Evolutionary conservation across 2,329 filamentous ascomycete genomes (phyloP), one percentile per base, ranked within the genome.

Genomic region (Neospermospora avenae): DNA sequence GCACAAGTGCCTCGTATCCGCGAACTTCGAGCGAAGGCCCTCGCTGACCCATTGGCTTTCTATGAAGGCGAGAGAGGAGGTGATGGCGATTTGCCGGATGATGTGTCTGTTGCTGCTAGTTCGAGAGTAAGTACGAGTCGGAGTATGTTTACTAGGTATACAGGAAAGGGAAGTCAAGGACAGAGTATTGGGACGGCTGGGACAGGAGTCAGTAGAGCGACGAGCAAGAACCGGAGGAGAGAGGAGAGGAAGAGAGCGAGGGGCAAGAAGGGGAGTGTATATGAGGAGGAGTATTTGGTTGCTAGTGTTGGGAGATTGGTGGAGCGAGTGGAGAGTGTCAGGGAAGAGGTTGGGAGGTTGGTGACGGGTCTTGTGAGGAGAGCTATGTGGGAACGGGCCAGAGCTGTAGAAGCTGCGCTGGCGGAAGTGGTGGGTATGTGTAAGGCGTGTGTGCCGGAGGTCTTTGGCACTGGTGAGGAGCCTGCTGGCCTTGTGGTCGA

Each of bases 281-380:
- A 99, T 74, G 95, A 99, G 74, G 93, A 98, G 72, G 95, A 98
- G 75, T 99, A 99, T 74, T 83, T 99, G 4, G 87, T 96, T 60
- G 95, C 93, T 73, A 93, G 88, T 67, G 86, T 98, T 37, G 84
- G 88, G 13, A 81, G 95, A 24, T 80, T 99, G 35, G 84, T 96
- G 14, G 91, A 96, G 73, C 82, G 93, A 37, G 85, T 96, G 22
- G 91, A 93, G 73, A 80, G 80, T 22, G 82, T 88, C 2, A 82
- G 86, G 54, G 81, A 84, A 0, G 95, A 99, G 73, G 84, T 91
- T 0, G 82, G 85, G 70, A 77, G 86, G 16, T 80, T 98, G 7
- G 83, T 96, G 0, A 86, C 89, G 65, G 92, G 89, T 0, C 77
- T 98, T 60, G 80, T 92, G 63, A 82, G 92, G 59, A 79, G 95